Evolutionary conservation across 805 yeast genomes (phyloP).

Genomic region (Kazachstania kunashirensis): DNA sequence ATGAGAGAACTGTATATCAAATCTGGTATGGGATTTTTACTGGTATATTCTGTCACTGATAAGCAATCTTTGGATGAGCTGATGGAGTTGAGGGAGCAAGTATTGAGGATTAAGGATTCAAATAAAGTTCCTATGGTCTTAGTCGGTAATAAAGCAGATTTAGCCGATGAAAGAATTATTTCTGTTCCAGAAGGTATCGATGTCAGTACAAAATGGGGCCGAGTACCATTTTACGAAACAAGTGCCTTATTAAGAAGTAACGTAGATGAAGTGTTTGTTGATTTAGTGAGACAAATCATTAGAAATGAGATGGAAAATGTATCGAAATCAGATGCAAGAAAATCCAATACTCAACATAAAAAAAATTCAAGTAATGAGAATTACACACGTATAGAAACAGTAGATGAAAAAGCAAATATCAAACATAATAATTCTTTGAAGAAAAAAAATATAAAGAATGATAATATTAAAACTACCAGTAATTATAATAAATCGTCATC

Average conservation of each 20-base stretch:
- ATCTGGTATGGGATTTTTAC: conserved; percentile 80
- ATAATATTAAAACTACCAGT: too few relatives aligned
- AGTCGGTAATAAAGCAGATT: conserved; percentile 86
- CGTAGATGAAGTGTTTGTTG: conserved; percentile 84
- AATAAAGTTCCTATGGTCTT: conserved; percentile 75
- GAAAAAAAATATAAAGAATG: too few relatives aligned
- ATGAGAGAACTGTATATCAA: conserved; percentile 86
- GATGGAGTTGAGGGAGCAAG: conserved; percentile 72
- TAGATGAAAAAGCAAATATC: too few relatives aligned
- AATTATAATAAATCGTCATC: too few relatives aligned
- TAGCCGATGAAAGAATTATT: conserved; percentile 63
- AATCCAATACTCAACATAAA: too few relatives aligned
- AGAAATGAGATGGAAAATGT: conserved; percentile 27
- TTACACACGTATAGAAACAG: too few relatives aligned
- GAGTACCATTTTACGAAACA: conserved; percentile 85
- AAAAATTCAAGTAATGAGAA: too few relatives aligned
- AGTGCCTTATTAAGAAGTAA: conserved; percentile 86
- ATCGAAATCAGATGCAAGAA: conserved; percentile 8
- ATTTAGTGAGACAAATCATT: conserved; percentile 77
- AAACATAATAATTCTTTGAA: too few relatives aligned
- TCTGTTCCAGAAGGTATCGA: conserved; percentile 74
- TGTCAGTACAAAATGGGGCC: conserved; percentile 79
- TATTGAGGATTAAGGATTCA: conserved; percentile 70
- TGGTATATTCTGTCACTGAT: conserved; percentile 79
- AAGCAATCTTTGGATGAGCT: conserved; percentile 69